Conservation (phyloP, 176 grass and related monocot genomes). For the Triticum aestivum region IWGSC_CS_RefSeq_v2.1 NC_057808.1:297449341-297449840, state of each 20-base stretch:
- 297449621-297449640: constrained; percentile 25
- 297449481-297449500: not conserved
- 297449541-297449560: not conserved
- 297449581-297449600: not conserved
- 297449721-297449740: constrained; percentile 9
- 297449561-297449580: not conserved
- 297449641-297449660: not conserved
- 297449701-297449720: not conserved
- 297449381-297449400: not conserved
- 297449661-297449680: constrained; percentile 9
- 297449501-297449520: not conserved
- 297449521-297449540: not conserved
- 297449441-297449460: too few relatives aligned
- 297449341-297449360: not conserved
- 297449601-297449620: not conserved
- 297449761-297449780: constrained; percentile 25
- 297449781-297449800: not conserved
- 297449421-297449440: not conserved
- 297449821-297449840: not conserved
- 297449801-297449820: not conserved
- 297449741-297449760: constrained; percentile 31
- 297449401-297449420: not conserved
- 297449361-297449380: not conserved
- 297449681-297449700: constrained; percentile 2
- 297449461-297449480: not conserved